Base-by-base conservation (phyloP, 306 rosid species). In the Rubus parviflorus region DNA sequence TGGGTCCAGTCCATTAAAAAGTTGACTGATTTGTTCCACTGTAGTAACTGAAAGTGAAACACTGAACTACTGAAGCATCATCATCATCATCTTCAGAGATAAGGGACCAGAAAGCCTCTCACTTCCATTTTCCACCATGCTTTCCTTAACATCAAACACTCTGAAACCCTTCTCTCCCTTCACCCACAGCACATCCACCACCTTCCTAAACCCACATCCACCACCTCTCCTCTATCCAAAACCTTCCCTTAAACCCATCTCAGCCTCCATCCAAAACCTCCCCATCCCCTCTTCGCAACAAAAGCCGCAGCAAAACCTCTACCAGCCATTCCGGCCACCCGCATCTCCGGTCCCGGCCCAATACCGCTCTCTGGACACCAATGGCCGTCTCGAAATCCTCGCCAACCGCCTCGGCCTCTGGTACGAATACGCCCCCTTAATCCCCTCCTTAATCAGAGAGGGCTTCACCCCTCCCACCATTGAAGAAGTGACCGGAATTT, bases 291-390 rank as follows among this genome's bases (percentile, higher is more conserved):
- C 35, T 30, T 0, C 35, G 35, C 35, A 30, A 1, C 35, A 30
- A 30, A 30, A 30, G 35, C 30, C 13, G 1, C 0, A 25, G 40
- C 47, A 65, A 64, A 88, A 12, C 75, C 69, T 90, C n/a, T 95
- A 90, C 81, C 97, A 89, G 67, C 99, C 99, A 6, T 95, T 90
- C 80, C 77, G 96, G 16, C 96, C 97, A 0, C 98, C 98, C 4
- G 90, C 96, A 8, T 63, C 93, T 0, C 83, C 86, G 20, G 78
- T 95, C 14, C 96, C 96, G 0, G 8, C 86, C 5, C 69, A 87
- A 17, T 90, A 41, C 82, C 56, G 79, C 3, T 73, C 83, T 53
- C 97, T 95, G 17, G 98, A 95, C 81, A 12, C 76, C 74, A 40
- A 61, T 0, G 54, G 68, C n/a, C 89, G 83, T 47, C 80, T 95